Percentiles rank a stretch among this genome's conserved stretches.
Evolutionary conservation across 768 basidiomycete genomes (phyloP).

Genomic region (Leccinum variicolor): DNA sequence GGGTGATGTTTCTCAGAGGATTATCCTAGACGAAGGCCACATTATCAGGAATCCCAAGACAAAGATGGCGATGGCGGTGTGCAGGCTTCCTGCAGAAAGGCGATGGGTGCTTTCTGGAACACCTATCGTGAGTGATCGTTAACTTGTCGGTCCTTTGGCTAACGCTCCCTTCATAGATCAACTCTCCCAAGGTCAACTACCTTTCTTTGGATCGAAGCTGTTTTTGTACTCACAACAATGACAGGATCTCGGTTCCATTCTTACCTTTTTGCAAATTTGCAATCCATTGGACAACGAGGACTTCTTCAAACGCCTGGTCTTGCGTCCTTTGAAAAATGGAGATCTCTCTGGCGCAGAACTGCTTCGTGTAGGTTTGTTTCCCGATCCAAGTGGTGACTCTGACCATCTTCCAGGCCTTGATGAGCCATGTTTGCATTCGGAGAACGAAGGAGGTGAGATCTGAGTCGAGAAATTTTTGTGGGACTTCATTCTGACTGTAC

Average conservation of each 20-base stretch:
- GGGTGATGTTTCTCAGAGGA: conserved; percentile 41
- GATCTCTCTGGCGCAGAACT: conserved; percentile 66
- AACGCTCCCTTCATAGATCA: conserved; percentile 48
- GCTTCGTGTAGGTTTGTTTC: conserved; percentile 49
- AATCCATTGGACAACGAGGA: conserved; percentile 79
- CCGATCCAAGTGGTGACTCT: background rate
- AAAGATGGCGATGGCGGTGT: conserved; percentile 74
- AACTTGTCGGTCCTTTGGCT: background rate
- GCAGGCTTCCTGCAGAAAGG: conserved; percentile 59
- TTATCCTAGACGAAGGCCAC: conserved; percentile 90
- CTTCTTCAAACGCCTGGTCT: conserved; percentile 73
- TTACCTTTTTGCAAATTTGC: conserved; percentile 85
- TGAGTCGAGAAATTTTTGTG: background rate
- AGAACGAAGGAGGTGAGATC: conserved; percentile 71
- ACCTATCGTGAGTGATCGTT: conserved; percentile 66
- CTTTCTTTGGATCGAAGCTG: background rate
- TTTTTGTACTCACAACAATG: background rate
- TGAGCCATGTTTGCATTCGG: conserved; percentile 76
- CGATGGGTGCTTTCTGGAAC: conserved; percentile 85
- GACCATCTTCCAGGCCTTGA: conserved; percentile 51
- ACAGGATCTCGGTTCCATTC: conserved; percentile 85
- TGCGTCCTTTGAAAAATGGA: conserved; percentile 74
- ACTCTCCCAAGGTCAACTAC: conserved; percentile 60
- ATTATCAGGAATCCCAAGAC: conserved; percentile 82
- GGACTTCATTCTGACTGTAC: conserved; percentile 14